Evolutionary conservation across 768 basidiomycete genomes (phyloP), one percentile per base, ranked within the genome.

Genomic region (Mycena albidolilacea): DNA sequence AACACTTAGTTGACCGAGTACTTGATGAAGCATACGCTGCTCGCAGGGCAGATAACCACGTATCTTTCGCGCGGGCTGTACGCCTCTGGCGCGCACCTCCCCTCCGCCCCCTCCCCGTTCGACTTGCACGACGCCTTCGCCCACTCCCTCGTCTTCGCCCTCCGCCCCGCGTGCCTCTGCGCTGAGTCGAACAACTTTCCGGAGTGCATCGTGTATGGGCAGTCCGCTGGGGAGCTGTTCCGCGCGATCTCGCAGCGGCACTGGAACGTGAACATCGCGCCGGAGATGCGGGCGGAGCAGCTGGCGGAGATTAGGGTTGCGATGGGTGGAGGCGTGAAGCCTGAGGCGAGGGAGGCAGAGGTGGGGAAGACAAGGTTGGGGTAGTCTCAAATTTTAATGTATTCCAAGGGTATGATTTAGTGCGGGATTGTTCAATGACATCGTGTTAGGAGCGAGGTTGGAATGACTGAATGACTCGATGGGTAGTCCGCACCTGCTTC

Each of bases 261-360:
- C 21, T 76, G 75, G 75, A 76, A 76, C 19, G 71, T 76, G 9
- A 76, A 76, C 43, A 58, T 76, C 10, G 69, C 71, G 61, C 71
- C 71, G 37, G 75, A 76, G 68, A 35, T 60, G 7, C 7, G 75
- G 57, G 71, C 70, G 64, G 52, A 30, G 65, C 75, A 76, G 30
- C 30, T 70, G 52, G 70, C 23, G 41, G 44, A 37, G 30, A 38
- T 2, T 23, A 0, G 30, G 2, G 30, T 3, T 30, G 30, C 30
- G 30, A 30, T 30, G 30, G 30, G 2, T 30, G 30, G 2, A 2
- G 30, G 30, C 1, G 30, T 30, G 30, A 30, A 30, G 30, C 30
- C 30, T 30, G 2, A 30, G 30, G 30, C 30, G 30, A 30, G 30
- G 30, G 30, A 30, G 30, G 30, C 30, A 30, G 30, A 30, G 30